A percentile compares a stretch with the other conserved stretches of the same genome.
phyloP scores from a whole-genome alignment of 2,329 filamentous ascomycete species.

The Chaetomium globosum region DNA sequence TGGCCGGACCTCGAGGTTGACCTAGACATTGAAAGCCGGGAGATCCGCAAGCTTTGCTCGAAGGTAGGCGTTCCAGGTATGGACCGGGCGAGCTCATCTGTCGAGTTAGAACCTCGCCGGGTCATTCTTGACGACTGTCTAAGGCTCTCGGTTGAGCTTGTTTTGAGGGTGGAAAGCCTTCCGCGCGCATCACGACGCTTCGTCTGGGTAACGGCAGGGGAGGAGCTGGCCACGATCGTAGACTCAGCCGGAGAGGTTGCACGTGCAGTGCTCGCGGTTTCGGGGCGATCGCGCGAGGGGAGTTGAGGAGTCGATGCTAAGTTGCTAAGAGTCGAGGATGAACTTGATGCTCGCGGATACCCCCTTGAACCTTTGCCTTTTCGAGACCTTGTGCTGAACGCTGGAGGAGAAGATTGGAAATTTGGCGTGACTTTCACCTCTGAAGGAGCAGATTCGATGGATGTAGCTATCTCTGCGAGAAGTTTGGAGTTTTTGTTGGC shows the following conservation, averaged over 20 bases:
- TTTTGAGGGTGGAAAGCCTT: constrained; percentile 37
- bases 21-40: constrained; percentile 36
- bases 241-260: constrained; percentile 28
- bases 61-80: constrained; percentile 43
- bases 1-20: constrained; percentile 36
- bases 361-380: constrained; percentile 14
- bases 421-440: constrained; percentile 20
- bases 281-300: constrained; percentile 45
- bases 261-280: constrained; percentile 41
- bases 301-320: constrained; percentile 46
- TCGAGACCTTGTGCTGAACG: constrained; percentile 30
- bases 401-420: constrained; percentile 37
- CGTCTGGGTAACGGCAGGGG: constrained; percentile 41
- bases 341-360: constrained; percentile 13
- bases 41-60: constrained; percentile 44
- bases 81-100: constrained; percentile 53
- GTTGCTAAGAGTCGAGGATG: constrained; percentile 48
- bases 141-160: constrained; percentile 35
- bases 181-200: constrained; percentile 37
- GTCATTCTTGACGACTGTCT: constrained; percentile 38
- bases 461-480: constrained; percentile 3
- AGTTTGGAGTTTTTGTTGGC: constrained; percentile 18
- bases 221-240: constrained; percentile 37
- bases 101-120: constrained; percentile 43
- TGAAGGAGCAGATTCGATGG: neutral